phyloP scores from a whole-genome alignment of 2,329 filamentous ascomycete species.

The Clarireedia paspali region DNA sequence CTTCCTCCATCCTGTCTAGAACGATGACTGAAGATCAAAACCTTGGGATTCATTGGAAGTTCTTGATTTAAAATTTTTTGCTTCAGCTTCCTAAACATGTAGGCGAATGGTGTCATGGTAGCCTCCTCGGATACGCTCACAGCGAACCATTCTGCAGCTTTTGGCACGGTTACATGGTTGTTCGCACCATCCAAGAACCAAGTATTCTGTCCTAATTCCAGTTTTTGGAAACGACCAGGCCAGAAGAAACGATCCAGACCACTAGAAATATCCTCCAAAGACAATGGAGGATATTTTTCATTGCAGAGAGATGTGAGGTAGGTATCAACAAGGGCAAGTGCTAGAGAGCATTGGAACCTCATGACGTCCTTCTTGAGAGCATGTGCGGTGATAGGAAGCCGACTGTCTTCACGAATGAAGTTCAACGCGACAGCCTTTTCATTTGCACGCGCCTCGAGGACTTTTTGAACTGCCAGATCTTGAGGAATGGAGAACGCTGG shows the following conservation, averaged over 20 bases:
- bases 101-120: conserved; percentile 2
- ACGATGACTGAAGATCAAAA: conserved; percentile 15
- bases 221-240: conserved; percentile 67
- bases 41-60: not conserved
- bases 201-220: conserved; percentile 35
- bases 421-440: conserved; percentile 35
- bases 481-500: conserved; percentile 53
- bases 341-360: conserved; percentile 45
- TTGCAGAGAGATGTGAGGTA: conserved; percentile 35
- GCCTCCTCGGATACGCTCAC: conserved; percentile 27
- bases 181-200: conserved; percentile 24
- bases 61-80: not conserved
- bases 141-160: conserved; percentile 76
- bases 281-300: conserved; percentile 32
- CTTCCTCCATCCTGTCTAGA: conserved; percentile 3
- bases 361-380: conserved; percentile 43
- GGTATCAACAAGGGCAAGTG: conserved; percentile 38
- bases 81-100: conserved; percentile 1
- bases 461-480: conserved; percentile 35
- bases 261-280: conserved; percentile 46
- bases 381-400: conserved; percentile 20
- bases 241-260: conserved; percentile 69
- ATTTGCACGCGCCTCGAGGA: conserved; percentile 44
- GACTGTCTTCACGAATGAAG: conserved; percentile 16
- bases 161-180: conserved; percentile 67